Conservation (phyloP, 805 yeast species). For the Candida adriatica region DNA sequence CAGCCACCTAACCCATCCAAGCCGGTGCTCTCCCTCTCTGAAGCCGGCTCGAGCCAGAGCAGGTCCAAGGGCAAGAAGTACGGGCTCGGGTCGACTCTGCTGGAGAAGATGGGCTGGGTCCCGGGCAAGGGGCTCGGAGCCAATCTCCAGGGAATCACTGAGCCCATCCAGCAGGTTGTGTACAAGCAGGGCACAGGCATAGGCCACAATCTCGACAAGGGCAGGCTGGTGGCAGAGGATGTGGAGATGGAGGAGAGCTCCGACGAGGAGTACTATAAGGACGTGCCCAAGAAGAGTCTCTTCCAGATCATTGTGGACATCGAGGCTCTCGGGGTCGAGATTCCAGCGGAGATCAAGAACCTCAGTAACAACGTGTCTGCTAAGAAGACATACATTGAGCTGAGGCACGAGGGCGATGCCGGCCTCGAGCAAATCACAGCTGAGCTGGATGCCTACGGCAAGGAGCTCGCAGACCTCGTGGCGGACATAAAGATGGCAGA, state of each 20-base stretch:
- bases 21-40: slow-evolving; percentile 2
- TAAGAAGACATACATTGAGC: slow-evolving; percentile 30
- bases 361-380: slow-evolving; percentile 19
- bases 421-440: slow-evolving; percentile 11
- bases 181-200: slow-evolving; percentile 61
- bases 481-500: slow-evolving; percentile 11
- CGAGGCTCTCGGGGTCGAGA: slow-evolving; percentile 13
- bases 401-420: slow-evolving; percentile 29
- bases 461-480: slow-evolving; percentile 9
- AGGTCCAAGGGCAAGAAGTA: slow-evolving; percentile 32
- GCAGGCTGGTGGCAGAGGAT: slow-evolving; percentile 2
- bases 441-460: slow-evolving; percentile 12
- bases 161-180: slow-evolving; percentile 68
- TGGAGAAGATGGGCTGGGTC: slow-evolving; percentile 82
- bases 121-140: slow-evolving; percentile 84
- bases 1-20: too few relatives aligned
- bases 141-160: slow-evolving; percentile 61
- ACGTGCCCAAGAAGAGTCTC: slow-evolving; percentile 22
- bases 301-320: slow-evolving; percentile 19
- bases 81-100: slow-evolving; percentile 79
- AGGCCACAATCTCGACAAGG: slow-evolving; percentile 43
- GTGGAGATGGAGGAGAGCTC: slow-evolving; percentile 12
- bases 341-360: slow-evolving; percentile 18
- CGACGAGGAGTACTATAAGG: slow-evolving; percentile 20
- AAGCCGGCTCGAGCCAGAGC: too few relatives aligned